Conservation (phyloP, 805 yeast genomes). For the Metschnikowia hibisci region DNA sequence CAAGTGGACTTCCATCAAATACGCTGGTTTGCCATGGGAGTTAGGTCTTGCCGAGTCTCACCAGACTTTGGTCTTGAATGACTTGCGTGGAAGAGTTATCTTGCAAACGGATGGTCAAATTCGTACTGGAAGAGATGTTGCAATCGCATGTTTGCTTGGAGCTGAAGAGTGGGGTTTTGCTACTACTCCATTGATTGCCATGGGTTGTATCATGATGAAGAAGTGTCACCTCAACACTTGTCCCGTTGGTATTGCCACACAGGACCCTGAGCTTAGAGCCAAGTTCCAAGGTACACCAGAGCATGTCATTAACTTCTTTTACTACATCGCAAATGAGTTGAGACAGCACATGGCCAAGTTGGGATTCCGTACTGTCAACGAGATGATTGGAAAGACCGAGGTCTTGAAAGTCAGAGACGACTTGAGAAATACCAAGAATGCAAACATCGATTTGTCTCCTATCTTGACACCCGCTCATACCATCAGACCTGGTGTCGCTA, state of each 20-base stretch:
- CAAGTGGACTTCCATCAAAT: conserved; percentile 92
- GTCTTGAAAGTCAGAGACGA: conserved; percentile 81
- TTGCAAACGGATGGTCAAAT: conserved; percentile 99
- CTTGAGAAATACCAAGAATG: conserved; percentile 81
- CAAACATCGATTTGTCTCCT: conserved; percentile 87
- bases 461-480: conserved; percentile 95
- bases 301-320: conserved; percentile 96
- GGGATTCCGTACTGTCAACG: conserved; percentile 93
- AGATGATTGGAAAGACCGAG: conserved; percentile 98
- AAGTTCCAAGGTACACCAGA: conserved; percentile 97
- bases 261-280: conserved; percentile 88
- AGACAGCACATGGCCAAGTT: conserved; percentile 90
- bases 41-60: conserved; percentile 97
- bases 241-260: conserved; percentile 99
- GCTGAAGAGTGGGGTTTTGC: conserved; percentile 99
- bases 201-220: conserved; percentile 97
- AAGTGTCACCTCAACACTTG: conserved; percentile 89
- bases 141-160: conserved; percentile 92
- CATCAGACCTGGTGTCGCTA: conserved; percentile 94
- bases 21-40: conserved; percentile 99
- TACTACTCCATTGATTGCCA: conserved; percentile 91
- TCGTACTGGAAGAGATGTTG: conserved; percentile 95
- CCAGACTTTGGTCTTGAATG: conserved; percentile 93
- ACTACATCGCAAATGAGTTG: conserved; percentile 88
- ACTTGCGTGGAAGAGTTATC: conserved; percentile 89